These are phyloP conservation scores for Curvularia verruculosa DNA, from an alignment of 2,329 filamentous ascomycete genomes.

Conservation along the genomic window DNA sequence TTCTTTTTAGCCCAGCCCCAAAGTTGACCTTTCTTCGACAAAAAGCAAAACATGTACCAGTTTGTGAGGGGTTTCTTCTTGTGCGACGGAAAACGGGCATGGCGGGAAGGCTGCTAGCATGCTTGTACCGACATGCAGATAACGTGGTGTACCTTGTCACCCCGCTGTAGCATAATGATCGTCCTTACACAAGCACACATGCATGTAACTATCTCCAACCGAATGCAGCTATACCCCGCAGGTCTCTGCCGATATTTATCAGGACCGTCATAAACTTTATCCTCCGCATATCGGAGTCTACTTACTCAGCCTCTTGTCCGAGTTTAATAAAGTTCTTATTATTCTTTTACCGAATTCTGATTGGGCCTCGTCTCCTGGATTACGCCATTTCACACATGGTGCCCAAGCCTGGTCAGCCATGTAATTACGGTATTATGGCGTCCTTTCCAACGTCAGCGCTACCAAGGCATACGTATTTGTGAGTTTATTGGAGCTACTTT, in stretches of 20 bases:
- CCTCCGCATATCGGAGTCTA: slow-evolving; percentile 41
- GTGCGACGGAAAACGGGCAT: neutral
- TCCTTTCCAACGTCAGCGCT: slow-evolving; percentile 40
- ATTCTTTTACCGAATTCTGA: slow-evolving; percentile 35
- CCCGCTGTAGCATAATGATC: neutral
- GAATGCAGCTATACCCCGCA: slow-evolving; percentile 19
- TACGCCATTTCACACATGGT: slow-evolving; percentile 38
- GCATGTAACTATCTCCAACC: slow-evolving; percentile 16
- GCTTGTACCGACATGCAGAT: slow-evolving; percentile 6
- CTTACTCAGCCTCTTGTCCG: slow-evolving; percentile 38
- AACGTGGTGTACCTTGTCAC: slow-evolving; percentile 3
- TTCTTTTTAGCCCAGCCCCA: neutral
- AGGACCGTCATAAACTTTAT: slow-evolving; percentile 5
- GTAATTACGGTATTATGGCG: slow-evolving; percentile 34
- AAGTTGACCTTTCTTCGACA: neutral
- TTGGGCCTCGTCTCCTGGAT: slow-evolving; percentile 41
- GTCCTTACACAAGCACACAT: neutral
- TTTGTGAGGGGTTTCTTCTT: neutral
- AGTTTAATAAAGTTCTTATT: slow-evolving; percentile 38
- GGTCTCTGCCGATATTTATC: slow-evolving; percentile 18
- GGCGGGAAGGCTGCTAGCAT: neutral
- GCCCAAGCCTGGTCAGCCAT: slow-evolving; percentile 39
- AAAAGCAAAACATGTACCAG: neutral
- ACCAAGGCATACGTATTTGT: slow-evolving; percentile 34
- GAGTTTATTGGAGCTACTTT: neutral